Base-by-base conservation (phyloP, 371 early-diverging fungal species). In the Blakeslea trispora region DNA sequence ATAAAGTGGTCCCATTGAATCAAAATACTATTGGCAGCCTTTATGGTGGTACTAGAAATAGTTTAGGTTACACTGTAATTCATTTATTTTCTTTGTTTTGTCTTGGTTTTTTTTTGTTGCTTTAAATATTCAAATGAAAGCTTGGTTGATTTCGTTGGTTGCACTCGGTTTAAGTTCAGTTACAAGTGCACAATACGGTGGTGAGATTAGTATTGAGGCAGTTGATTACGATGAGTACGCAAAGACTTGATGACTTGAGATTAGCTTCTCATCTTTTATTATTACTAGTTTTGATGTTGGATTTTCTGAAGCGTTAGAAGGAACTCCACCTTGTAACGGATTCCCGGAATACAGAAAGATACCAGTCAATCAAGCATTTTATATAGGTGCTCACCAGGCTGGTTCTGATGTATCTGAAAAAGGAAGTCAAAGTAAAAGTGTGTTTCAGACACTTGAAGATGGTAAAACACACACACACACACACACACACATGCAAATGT, bases 291-390 rank as follows among this genome's bases (percentile, higher is more conserved):
- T 23, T 9, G 21, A 45, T 10, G 9, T 47, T 23, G 42, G 45
- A 35, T 42, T 47, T 17, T 40, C 45, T 4, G 55, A 45, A 19
- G 55, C 41, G 5, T 40, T 17, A 10, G 51, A 61, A n/a, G 59
- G 52, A 2, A 58, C 64, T 19, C 40, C 34, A 14, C 70, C 74
- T 32, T 77, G 77, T 45, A 77, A 77, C 40, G 70, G 67, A 6
- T 69, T 60, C 17, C 72, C 77, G 0, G 58, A 74, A 17, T 61
- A 69, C 10, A 52, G 59, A 24, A 35, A 69, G 1, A 28, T 77
- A 44, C 74, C 74, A 21, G 49, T 71, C 22, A 68, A 74, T 32
- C 63, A 69, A 32, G 71, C 54, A 5, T 64, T 74, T 39, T 77
- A 65, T 46, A 57, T 71, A 14, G 77, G 77, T 39, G 67, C 73